Evolutionary conservation across 805 yeast genomes (phyloP).

Genomic region (Kazachstania kunashirensis): DNA sequence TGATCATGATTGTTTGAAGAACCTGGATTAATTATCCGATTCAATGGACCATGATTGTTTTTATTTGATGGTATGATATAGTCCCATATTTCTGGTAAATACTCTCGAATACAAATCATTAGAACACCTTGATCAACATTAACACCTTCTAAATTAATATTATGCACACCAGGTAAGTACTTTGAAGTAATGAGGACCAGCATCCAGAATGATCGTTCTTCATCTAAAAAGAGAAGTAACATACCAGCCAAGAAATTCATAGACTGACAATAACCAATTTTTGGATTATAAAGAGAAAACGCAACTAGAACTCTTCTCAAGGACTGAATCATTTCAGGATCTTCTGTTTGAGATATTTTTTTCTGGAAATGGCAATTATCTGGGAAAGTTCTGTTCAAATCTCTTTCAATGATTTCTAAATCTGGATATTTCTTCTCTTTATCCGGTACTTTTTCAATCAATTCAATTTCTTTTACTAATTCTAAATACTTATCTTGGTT

Average conservation of each 20-base stretch:
- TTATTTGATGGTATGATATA: constrained; percentile 29
- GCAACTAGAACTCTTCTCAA: constrained; percentile 74
- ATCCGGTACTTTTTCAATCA: constrained; percentile 6
- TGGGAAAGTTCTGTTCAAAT: constrained; percentile 88
- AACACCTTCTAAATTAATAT: constrained; percentile 83
- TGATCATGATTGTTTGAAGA: not conserved
- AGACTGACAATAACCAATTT: constrained; percentile 93
- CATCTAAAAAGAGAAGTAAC: constrained; percentile 73
- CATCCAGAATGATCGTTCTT: constrained; percentile 93
- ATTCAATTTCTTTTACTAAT: constrained; percentile 53
- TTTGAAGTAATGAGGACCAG: constrained; percentile 78
- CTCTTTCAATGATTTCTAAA: constrained; percentile 89
- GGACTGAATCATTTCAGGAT: constrained; percentile 57
- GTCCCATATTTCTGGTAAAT: constrained; percentile 74
- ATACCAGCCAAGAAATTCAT: constrained; percentile 87
- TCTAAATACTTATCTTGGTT: constrained; percentile 67
- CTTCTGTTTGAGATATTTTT: constrained; percentile 29
- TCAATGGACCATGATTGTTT: not conserved
- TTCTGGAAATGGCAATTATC: constrained; percentile 75
- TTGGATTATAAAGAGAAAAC: constrained; percentile 77
- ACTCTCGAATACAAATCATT: constrained; percentile 76
- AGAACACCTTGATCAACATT: constrained; percentile 91
- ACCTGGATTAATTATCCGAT: constrained; percentile 1
- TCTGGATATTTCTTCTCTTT: constrained; percentile 33
- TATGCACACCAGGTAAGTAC: constrained; percentile 86